Percentiles rank a stretch among this genome's conserved stretches.
Evolutionary conservation across 805 yeast genomes (phyloP).

Genomic region (Saccharomycopsis sp.): DNA sequence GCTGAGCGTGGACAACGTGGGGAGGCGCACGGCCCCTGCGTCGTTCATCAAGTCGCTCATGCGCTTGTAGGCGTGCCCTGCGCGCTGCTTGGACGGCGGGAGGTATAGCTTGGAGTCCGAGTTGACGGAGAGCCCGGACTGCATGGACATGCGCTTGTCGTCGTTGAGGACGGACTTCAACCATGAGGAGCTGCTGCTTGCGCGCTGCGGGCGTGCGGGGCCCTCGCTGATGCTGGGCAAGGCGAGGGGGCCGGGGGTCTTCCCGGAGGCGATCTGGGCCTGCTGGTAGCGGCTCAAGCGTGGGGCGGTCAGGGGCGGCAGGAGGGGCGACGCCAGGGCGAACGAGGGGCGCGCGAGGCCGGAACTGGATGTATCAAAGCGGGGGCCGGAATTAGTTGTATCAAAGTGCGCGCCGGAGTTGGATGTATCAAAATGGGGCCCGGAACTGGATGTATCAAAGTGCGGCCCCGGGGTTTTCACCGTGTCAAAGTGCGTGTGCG

Average conservation of each 20-base stretch:
- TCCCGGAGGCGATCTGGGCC: conserved; percentile 18
- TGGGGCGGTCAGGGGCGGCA: conserved; percentile 10
- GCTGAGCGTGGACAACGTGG: conserved; percentile 12
- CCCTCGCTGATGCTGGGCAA: conserved; percentile 17
- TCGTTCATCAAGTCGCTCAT: conserved; percentile 10
- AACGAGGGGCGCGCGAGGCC: too few relatives aligned
- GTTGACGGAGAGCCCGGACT: conserved; percentile 13
- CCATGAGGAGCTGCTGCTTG: too few relatives aligned
- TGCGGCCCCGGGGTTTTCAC: conserved; percentile 20
- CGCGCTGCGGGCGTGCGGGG: too few relatives aligned
- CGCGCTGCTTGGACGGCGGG: conserved; percentile 9
- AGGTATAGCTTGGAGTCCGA: conserved; percentile 18
- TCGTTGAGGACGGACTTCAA: conserved; percentile 11
- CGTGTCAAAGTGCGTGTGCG: conserved; percentile 17
- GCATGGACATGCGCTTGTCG: conserved; percentile 16
- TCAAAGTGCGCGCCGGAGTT: too few relatives aligned
- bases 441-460: conserved; percentile 15
- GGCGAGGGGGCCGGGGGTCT: too few relatives aligned
- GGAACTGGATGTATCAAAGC: too few relatives aligned
- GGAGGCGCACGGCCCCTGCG: conserved; percentile 4
- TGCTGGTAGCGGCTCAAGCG: conserved; percentile 20
- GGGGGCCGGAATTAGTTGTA: too few relatives aligned
- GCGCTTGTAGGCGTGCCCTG: not conserved
- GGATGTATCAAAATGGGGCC: conserved; percentile 12
- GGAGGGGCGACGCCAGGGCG: conserved; percentile 8